Conservation (phyloP, 2,329 filamentous ascomycete genomes). For the Cercospora zeina region DNA sequence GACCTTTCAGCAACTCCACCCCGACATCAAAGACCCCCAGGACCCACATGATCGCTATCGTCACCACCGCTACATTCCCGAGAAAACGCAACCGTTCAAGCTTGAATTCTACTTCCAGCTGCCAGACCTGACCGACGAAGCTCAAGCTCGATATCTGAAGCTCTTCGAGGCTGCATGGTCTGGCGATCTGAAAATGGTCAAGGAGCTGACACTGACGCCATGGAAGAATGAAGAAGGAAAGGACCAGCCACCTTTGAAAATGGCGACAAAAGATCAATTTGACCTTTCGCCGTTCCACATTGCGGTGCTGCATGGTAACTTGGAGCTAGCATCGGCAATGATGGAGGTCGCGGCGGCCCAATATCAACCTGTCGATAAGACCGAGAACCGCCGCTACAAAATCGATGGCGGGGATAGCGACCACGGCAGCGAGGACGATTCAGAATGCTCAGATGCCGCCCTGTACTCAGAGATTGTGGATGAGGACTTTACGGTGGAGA, state of each 20-base stretch:
- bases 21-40: conserved; percentile 45
- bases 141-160: conserved; percentile 61
- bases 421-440: conserved; percentile 33
- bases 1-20: conserved; percentile 65
- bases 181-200: conserved; percentile 67
- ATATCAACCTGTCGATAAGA: conserved; percentile 53
- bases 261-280: conserved; percentile 58
- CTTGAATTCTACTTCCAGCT: conserved; percentile 54
- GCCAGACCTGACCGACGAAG: conserved; percentile 54
- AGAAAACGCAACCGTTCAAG: conserved; percentile 47
- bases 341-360: conserved; percentile 71
- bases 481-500: conserved; percentile 71
- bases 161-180: conserved; percentile 74
- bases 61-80: neutral
- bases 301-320: conserved; percentile 66
- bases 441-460: conserved; percentile 36
- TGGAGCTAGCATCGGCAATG: conserved; percentile 63
- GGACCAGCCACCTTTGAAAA: conserved; percentile 61
- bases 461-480: conserved; percentile 57
- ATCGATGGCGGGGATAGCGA: conserved; percentile 42
- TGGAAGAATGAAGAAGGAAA: conserved; percentile 54
- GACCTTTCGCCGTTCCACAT: conserved; percentile 65
- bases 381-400: conserved; percentile 24
- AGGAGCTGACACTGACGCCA: conserved; percentile 60
- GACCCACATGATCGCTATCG: conserved; percentile 17